Evolutionary conservation across 805 yeast genomes (phyloP).

Genomic region (Suhomyces pyralidae): DNA sequence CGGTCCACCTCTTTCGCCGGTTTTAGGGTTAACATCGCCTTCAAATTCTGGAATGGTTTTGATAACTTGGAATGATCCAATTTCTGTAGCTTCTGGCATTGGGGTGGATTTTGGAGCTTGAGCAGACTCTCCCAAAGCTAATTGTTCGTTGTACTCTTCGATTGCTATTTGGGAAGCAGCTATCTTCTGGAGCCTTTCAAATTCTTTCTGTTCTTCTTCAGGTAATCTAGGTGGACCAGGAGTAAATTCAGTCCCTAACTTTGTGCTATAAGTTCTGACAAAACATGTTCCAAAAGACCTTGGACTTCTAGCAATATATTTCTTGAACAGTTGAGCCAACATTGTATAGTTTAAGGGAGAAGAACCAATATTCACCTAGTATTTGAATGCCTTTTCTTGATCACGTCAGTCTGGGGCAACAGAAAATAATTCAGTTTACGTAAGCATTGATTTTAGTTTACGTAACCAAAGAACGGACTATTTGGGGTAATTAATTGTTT

Average conservation of each 20-base stretch:
- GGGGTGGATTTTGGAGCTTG: constrained; percentile 18
- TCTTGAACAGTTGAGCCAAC: background rate
- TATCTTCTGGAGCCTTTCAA: constrained; percentile 76
- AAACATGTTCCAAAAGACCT: background rate
- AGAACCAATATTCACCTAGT: background rate
- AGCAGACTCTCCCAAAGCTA: constrained; percentile 19
- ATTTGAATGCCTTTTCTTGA: background rate
- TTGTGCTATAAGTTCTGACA: constrained; percentile 12
- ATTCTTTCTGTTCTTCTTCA: constrained; percentile 83
- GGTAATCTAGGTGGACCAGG: constrained; percentile 70
- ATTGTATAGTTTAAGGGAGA: background rate
- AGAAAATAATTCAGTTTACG: background rate
- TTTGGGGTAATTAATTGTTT: too few species aligned
- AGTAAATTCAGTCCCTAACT: constrained; percentile 22
- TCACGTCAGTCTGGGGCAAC: background rate
- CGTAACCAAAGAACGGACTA: background rate
- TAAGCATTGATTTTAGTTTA: background rate
- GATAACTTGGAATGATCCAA: constrained; percentile 62
- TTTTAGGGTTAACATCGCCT: constrained; percentile 87
- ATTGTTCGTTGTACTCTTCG: constrained; percentile 61
- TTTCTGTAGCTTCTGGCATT: constrained; percentile 46
- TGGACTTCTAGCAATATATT: background rate
- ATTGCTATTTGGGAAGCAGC: constrained; percentile 79
- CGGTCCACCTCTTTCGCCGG: constrained; percentile 97
- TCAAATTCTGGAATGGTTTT: constrained; percentile 91